phyloP scores from a whole-genome alignment of 805 yeast genomes.

The Wickerhamomyces kurtzmanii region DNA sequence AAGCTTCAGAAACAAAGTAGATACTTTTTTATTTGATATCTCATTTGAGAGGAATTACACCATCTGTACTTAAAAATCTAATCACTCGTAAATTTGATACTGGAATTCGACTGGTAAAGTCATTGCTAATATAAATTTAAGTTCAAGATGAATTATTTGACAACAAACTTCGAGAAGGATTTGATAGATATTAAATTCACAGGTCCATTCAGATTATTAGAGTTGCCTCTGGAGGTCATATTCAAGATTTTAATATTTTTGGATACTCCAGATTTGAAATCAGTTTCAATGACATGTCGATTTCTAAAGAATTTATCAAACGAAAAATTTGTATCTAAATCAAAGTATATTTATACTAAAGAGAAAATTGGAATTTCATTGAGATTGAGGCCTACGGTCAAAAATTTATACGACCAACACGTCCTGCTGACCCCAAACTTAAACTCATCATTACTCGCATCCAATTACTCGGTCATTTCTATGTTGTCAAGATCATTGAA shows the following conservation, averaged over 20 bases:
- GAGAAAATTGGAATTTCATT: slow-evolving; percentile 11
- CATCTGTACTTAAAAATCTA: no score
- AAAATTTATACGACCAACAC: slow-evolving; percentile 8
- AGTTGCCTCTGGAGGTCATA: slow-evolving; percentile 14
- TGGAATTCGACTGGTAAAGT: no score
- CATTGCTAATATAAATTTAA: not conserved
- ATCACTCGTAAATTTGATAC: no score
- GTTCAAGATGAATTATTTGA: slow-evolving; percentile 13
- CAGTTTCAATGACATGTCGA: slow-evolving; percentile 8
- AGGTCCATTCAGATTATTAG: slow-evolving; percentile 11
- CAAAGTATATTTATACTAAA: slow-evolving; percentile 12
- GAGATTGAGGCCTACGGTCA: slow-evolving; percentile 7
- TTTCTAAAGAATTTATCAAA: slow-evolving; percentile 9
- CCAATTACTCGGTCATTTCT: slow-evolving; percentile 2
- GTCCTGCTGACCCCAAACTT: slow-evolving; percentile 7
- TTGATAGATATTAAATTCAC: slow-evolving; percentile 4
- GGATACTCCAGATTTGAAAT: slow-evolving; percentile 13
- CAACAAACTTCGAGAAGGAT: slow-evolving; percentile 12
- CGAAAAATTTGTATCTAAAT: slow-evolving; percentile 11
- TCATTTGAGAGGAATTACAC: no score
- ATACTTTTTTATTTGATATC: no score
- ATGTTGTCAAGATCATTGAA: slow-evolving; percentile 9
- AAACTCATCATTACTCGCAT: slow-evolving; percentile 3
- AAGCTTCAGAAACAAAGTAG: no score
- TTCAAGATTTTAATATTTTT: slow-evolving; percentile 12